Evolutionary conservation across 768 basidiomycete genomes (phyloP), one percentile per base, ranked within the genome.

Genomic region (Cystofilobasidium capitatum): DNA sequence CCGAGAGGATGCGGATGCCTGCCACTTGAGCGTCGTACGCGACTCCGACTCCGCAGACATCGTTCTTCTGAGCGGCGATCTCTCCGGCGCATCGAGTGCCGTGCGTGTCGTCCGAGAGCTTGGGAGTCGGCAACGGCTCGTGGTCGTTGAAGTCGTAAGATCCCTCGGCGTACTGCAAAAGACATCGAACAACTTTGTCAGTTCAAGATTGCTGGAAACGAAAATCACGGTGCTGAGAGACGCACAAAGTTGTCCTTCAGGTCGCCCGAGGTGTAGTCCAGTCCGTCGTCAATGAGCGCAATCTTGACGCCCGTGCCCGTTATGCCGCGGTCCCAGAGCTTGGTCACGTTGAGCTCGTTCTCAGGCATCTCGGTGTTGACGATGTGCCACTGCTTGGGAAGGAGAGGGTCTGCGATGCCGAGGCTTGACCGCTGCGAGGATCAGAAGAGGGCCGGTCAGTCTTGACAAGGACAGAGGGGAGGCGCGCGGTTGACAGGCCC

Each of bases 71-170:
- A 0, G 96, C 96, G 26, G 89, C 92, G 58, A 99, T 85, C 77
- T 99, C 94, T 35, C 96, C 96, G 1, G 94, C 94, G 76, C 96
- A 99, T 2, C 96, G 88, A 0, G 96, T 99, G 14, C 96, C 96
- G 74, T 99, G 96, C 72, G 90, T 89, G 72, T 99, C 96, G 71
- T 98, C 93, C 31, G 81, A 82, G 51, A 93, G 84, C 66, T 86
- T 83, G 0, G 96, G 96, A 39, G 86, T 87, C 13, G 96, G 96
- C 8, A 97, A 81, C 17, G 84, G 80, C 33, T 84, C 84, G 73
- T 98, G 91, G 74, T 94, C 91, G 76, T 99, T 99, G 77, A 91
- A 99, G 77, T 99, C 93, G 75, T 91, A 88, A 0, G 93, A 97
- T 68, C 92, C 86, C 29, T 83, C 84, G 14, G 86, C 83, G 74